Evolutionary conservation across 352 stramenopile genomes (phyloP).

Genomic region (Phytopythium sindhum): DNA sequence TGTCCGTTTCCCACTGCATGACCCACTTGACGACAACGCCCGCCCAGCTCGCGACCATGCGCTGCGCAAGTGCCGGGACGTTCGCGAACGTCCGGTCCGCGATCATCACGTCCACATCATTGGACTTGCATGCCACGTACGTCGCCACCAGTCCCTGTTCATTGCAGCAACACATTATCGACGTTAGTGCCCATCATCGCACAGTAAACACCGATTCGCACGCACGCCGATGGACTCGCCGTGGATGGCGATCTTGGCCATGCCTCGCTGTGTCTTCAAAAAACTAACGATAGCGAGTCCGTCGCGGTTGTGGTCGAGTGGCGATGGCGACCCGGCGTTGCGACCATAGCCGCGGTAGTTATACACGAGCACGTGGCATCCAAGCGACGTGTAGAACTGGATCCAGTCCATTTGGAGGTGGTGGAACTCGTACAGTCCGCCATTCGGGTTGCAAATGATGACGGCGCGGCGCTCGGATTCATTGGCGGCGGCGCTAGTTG

Average conservation of each 20-base stretch:
- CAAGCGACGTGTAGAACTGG: slow-evolving; percentile 75
- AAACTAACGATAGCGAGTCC: slow-evolving; percentile 73
- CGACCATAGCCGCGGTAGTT: slow-evolving; percentile 88
- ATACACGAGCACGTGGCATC: slow-evolving; percentile 80
- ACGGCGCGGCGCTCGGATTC: slow-evolving; percentile 40
- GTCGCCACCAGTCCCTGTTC: slow-evolving; percentile 63
- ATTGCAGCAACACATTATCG: not conserved
- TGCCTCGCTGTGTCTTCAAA: slow-evolving; percentile 42
- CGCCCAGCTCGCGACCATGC: slow-evolving; percentile 75
- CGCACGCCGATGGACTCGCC: slow-evolving; percentile 76
- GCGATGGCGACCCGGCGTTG: slow-evolving; percentile 58
- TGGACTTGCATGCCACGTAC: slow-evolving; percentile 54
- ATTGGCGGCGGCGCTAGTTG: slow-evolving; percentile 9
- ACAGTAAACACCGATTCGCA: not conserved
- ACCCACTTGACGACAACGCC: slow-evolving; percentile 55
- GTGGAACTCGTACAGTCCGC: slow-evolving; percentile 84
- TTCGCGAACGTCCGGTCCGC: slow-evolving; percentile 81
- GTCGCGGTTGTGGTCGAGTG: slow-evolving; percentile 59
- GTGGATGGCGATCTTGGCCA: slow-evolving; percentile 70
- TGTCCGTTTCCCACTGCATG: slow-evolving; percentile 83
- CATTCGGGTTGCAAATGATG: slow-evolving; percentile 85
- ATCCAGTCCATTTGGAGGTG: slow-evolving; percentile 89
- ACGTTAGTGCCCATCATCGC: not conserved
- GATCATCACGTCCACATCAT: slow-evolving; percentile 62
- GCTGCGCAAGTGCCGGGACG: slow-evolving; percentile 71